phyloP scores from a whole-genome alignment of 371 early-diverging fungal genomes.

The Mucor sp. region DNA sequence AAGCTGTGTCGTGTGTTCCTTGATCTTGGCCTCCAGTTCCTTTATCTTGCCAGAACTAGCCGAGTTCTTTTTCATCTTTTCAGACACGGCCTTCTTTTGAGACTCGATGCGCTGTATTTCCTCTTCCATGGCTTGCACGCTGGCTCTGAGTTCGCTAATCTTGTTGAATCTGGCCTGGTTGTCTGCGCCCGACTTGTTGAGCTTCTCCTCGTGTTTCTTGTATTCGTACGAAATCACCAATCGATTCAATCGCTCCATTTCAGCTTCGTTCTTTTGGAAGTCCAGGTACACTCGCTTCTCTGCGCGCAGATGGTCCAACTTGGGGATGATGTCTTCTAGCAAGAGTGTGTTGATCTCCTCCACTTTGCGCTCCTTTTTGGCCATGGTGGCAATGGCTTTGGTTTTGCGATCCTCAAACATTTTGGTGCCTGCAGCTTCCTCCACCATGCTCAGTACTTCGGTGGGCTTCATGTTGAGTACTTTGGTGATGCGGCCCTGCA shows the following conservation, averaged over 20 bases:
- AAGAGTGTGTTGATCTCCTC: conserved; percentile 87
- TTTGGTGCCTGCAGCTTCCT: conserved; percentile 98
- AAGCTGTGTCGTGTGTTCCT: conserved; percentile 75
- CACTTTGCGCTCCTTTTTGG: conserved; percentile 95
- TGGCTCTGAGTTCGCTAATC: conserved; percentile 30
- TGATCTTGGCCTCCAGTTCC: conserved; percentile 68
- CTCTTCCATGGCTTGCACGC: conserved; percentile 35
- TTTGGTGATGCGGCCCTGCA: conserved; percentile 99
- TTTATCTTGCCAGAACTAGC: conserved; percentile 66
- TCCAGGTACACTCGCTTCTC: conserved; percentile 92
- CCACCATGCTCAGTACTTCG: conserved; percentile 96
- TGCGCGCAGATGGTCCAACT: conserved; percentile 86
- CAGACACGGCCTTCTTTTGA: conserved; percentile 45
- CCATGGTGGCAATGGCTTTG: conserved; percentile 92
- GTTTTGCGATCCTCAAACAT: conserved; percentile 98
- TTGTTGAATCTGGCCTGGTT: conserved; percentile 33
- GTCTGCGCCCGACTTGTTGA: conserved; percentile 45
- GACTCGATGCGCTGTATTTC: conserved; percentile 53
- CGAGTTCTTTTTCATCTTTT: conserved; percentile 30
- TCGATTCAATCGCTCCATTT: conserved; percentile 81
- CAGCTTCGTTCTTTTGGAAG: conserved; percentile 89
- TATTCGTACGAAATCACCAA: conserved; percentile 87
- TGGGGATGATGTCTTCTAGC: conserved; percentile 91
- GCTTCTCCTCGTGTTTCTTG: conserved; percentile 52
- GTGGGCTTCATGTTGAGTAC: conserved; percentile 99